Evolutionary conservation across 225 moss, liverwort and hornwort species (phyloP).

Genomic region (Physcomitrellopsis africana): DNA sequence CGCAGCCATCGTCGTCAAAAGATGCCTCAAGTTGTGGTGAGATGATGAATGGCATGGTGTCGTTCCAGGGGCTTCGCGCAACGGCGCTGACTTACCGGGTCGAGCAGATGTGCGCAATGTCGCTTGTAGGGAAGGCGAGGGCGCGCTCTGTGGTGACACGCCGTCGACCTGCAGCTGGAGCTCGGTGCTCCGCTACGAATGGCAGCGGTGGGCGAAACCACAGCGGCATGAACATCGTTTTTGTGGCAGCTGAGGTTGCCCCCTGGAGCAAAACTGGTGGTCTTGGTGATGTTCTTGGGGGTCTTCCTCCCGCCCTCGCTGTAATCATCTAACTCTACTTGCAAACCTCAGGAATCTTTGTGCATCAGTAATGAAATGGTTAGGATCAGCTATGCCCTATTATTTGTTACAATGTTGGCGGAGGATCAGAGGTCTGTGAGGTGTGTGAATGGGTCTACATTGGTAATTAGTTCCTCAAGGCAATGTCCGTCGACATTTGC

Average conservation of each 20-base stretch:
- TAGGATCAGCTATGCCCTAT: no score
- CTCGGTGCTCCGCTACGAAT: neutral
- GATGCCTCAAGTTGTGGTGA: neutral
- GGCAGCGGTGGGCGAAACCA: conserved; percentile 24
- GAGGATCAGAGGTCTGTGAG: no score
- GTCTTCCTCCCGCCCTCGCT: conserved; percentile 93
- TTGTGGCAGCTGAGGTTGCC: conserved; percentile 73
- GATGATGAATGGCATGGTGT: conserved; percentile 5
- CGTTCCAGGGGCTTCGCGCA: conserved; percentile 29
- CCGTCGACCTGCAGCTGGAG: neutral
- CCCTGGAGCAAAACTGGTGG: conserved; percentile 98
- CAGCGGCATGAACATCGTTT: conserved; percentile 66
- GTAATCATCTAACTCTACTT: conserved; percentile 35
- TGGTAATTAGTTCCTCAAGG: no score
- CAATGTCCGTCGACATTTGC: no score
- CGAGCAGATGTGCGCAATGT: neutral
- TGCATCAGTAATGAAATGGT: no score
- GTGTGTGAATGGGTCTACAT: no score
- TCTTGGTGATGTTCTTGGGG: conserved; percentile 84
- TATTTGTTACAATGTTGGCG: no score
- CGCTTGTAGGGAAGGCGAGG: conserved; percentile 18
- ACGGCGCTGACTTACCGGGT: neutral
- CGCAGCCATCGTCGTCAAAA: neutral
- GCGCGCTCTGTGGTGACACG: neutral
- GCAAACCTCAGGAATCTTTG: neutral